Conservation (phyloP, 2,329 filamentous ascomycete genomes). For the Scolecobasidium constrictum region DNA sequence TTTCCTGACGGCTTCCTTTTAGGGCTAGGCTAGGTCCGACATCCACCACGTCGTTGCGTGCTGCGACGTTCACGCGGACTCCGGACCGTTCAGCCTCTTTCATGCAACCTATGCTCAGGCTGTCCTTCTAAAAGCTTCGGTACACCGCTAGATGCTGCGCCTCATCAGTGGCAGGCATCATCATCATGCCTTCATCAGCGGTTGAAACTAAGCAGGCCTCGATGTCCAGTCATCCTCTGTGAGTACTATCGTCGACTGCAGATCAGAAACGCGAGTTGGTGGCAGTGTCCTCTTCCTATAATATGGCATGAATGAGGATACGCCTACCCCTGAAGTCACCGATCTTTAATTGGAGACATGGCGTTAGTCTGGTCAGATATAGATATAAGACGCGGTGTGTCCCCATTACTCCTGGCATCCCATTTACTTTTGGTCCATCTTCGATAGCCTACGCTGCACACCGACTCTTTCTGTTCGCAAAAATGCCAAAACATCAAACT, state of each 20-base stretch:
- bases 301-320: slow-evolving; percentile 7
- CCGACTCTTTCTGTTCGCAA: slow-evolving; percentile 1
- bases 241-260: slow-evolving; percentile 2
- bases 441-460: slow-evolving; percentile 3
- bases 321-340: slow-evolving; percentile 6
- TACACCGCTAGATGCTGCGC: slow-evolving; percentile 2
- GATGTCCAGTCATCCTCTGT: slow-evolving; percentile 5
- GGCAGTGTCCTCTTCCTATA: slow-evolving; percentile 4
- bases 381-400: slow-evolving; percentile 6
- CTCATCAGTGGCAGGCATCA: slow-evolving; percentile 3
- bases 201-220: slow-evolving; percentile 3
- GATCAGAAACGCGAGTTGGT: slow-evolving; percentile 7
- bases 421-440: slow-evolving; percentile 7
- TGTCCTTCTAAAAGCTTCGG: background rate
- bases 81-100: slow-evolving; percentile 2
- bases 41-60: background rate
- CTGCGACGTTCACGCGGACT: background rate
- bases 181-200: slow-evolving; percentile 3
- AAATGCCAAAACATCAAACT: slow-evolving; percentile 3
- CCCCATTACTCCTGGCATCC: slow-evolving; percentile 1
- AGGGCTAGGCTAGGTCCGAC: background rate
- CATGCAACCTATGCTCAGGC: background rate
- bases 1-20: background rate
- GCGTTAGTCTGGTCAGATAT: slow-evolving; percentile 7
- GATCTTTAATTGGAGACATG: background rate